Conservation (phyloP, 345 rosid species). For the Abelmoschus esculentus region DNA sequence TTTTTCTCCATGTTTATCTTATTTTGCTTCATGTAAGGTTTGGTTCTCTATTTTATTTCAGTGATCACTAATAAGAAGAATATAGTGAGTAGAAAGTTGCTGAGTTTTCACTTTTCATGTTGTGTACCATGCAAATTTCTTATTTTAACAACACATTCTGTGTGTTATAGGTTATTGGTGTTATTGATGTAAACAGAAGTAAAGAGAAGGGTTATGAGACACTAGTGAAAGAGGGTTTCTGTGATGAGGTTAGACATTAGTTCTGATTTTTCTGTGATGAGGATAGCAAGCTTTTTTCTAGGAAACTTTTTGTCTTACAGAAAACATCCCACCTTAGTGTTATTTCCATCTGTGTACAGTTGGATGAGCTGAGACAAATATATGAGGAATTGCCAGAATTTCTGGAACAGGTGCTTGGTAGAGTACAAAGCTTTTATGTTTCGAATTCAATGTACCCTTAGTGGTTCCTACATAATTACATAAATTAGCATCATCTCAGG, state of each 20-base stretch:
- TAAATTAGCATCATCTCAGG: slow-evolving; percentile 39
- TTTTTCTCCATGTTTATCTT: not conserved
- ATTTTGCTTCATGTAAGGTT: not conserved
- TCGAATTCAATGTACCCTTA: slow-evolving; percentile 5
- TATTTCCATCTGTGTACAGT: slow-evolving; percentile 30
- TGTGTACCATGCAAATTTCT: not conserved
- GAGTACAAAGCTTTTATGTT: slow-evolving; percentile 8
- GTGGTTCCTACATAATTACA: slow-evolving; percentile 10
- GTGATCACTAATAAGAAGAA: not conserved
- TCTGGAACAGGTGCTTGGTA: slow-evolving; percentile 61
- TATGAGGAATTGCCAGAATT: slow-evolving; percentile 90
- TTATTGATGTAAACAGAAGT: slow-evolving; percentile 71
- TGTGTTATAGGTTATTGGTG: slow-evolving; percentile 64
- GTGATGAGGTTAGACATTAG: slow-evolving; percentile 63
- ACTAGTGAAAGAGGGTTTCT: slow-evolving; percentile 81
- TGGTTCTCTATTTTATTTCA: not conserved
- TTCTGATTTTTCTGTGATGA: not conserved
- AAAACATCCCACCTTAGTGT: not conserved
- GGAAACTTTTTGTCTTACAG: not conserved
- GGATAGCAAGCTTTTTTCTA: not conserved
- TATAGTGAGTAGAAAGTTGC: not conserved
- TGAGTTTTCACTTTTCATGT: not conserved
- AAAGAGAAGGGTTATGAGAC: slow-evolving; percentile 83
- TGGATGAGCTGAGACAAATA: slow-evolving; percentile 92
- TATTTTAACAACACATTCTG: slow-evolving; percentile 1